Evolutionary conservation across 345 rosid species (phyloP).

Genomic region (Lepidium africanum): DNA sequence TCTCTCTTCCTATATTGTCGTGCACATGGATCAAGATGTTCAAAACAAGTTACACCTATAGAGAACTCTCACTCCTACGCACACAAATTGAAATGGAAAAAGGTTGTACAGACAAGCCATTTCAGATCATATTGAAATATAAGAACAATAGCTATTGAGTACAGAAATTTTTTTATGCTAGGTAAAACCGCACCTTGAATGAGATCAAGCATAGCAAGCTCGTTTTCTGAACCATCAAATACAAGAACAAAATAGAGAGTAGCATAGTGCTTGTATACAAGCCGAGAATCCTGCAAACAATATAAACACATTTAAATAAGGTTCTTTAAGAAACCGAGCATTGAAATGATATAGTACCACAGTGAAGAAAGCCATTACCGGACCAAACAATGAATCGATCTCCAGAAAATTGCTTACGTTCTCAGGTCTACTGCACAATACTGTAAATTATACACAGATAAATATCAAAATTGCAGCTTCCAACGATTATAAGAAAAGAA

Average conservation of each 20-base stretch:
- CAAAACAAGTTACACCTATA: not conserved
- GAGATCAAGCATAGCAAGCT: constrained; percentile 94
- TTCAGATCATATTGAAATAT: not conserved
- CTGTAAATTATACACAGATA: constrained; percentile 30
- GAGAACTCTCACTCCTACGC: not conserved
- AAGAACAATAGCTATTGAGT: not conserved
- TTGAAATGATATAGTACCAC: not conserved
- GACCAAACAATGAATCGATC: constrained; percentile 74
- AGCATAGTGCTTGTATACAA: constrained; percentile 87
- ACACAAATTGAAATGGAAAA: not conserved
- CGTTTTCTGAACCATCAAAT: constrained; percentile 86
- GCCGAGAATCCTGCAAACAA: constrained; percentile 59
- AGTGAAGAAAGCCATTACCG: constrained; percentile 34
- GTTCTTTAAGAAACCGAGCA: not conserved
- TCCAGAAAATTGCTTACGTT: constrained; percentile 81
- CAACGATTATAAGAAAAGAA: not conserved
- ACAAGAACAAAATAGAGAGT: constrained; percentile 81
- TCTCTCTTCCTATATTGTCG: not conserved
- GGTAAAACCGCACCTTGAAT: constrained; percentile 59
- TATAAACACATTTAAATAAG: not conserved
- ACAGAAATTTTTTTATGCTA: too few relatives aligned
- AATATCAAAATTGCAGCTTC: not conserved
- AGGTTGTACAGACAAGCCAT: not conserved
- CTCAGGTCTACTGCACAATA: constrained; percentile 81
- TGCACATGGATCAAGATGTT: not conserved